phyloP scores from a whole-genome alignment of 2,329 filamentous ascomycete genomes.

The Zelopaecilomyces penicillatus region DNA sequence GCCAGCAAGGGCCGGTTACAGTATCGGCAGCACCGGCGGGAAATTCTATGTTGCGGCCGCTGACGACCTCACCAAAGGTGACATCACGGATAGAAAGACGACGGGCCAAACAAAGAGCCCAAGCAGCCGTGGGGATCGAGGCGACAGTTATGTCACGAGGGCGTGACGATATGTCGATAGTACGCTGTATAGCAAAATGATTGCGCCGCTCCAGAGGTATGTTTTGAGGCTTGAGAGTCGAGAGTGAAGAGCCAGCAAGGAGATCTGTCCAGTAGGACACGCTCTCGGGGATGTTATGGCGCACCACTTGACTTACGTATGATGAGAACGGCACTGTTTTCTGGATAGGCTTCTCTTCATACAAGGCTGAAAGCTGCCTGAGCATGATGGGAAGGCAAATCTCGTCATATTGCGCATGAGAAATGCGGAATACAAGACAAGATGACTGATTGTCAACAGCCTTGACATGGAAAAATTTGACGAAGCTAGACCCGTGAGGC shows the following conservation, averaged over 20 bases:
- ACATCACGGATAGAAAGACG: conserved; percentile 46
- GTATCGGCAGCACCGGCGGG: conserved; percentile 37
- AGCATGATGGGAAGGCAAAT: conserved; percentile 57
- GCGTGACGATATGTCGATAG: conserved; percentile 38
- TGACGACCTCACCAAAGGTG: conserved; percentile 58
- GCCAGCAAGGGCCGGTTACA: conserved; percentile 58
- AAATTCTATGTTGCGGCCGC: conserved; percentile 52
- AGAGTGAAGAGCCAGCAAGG: conserved; percentile 46
- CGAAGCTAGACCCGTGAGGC: conserved; percentile 50
- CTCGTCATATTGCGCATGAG: conserved; percentile 62
- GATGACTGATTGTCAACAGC: conserved; percentile 16
- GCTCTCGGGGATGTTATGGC: conserved; percentile 36
- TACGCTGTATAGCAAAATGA: conserved; percentile 34
- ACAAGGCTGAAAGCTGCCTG: conserved; percentile 47
- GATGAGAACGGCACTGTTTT: conserved; percentile 35
- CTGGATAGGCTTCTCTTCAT: conserved; percentile 18
- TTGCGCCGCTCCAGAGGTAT: conserved; percentile 26
- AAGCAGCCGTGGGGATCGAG: conserved; percentile 58
- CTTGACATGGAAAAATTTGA: conserved; percentile 49
- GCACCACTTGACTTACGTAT: conserved; percentile 36
- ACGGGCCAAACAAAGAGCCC: conserved; percentile 54
- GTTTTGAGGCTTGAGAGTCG: conserved; percentile 27
- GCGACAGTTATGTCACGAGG: conserved; percentile 51
- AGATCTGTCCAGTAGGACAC: conserved; percentile 54
- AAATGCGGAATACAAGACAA: conserved; percentile 52